A percentile compares a stretch with the other conserved stretches of the same genome.
Conservation (phyloP, 352 stramenopile genomes). For the Phytophthora sp. region DNA sequence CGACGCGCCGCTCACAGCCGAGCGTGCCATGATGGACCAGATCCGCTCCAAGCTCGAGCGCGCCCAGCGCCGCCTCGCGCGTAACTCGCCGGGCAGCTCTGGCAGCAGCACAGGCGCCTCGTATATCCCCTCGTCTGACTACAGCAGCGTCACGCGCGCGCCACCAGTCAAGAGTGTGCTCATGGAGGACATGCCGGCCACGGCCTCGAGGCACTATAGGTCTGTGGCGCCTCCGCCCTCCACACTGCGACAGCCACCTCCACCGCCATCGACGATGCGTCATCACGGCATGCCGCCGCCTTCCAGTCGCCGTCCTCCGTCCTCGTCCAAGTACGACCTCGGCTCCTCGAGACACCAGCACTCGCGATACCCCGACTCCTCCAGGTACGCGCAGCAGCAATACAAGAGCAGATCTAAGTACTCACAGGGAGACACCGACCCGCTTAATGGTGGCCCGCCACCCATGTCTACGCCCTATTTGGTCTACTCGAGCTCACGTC, state of each 20-base stretch:
- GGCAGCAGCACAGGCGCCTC: constrained; percentile 22
- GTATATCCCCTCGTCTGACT: constrained; percentile 51
- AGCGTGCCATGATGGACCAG: constrained; percentile 75
- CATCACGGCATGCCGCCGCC: constrained; percentile 8
- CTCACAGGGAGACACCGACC: constrained; percentile 29
- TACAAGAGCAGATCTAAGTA: constrained; percentile 57
- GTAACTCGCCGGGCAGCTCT: constrained; percentile 29
- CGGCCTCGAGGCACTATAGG: constrained; percentile 20
- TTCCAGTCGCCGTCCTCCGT: constrained; percentile 13
- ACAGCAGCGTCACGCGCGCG: constrained; percentile 29
- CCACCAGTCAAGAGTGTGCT: constrained; percentile 46
- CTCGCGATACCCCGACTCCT: constrained; percentile 21
- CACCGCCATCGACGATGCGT: too few species aligned
- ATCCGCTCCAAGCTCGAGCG: constrained; percentile 76
- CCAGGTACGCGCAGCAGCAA: constrained; percentile 45
- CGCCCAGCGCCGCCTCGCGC: constrained; percentile 58
- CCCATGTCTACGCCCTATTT: constrained; percentile 55
- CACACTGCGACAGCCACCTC: too few species aligned
- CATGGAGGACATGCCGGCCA: constrained; percentile 50
- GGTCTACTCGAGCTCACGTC: constrained; percentile 42
- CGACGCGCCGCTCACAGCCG: constrained; percentile 46
- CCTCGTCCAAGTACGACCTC: constrained; percentile 23
- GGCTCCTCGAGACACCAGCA: constrained; percentile 21
- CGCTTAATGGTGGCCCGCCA: constrained; percentile 43
- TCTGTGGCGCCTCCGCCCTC: constrained; percentile 6